Conservation (phyloP, 352 stramenopile species). For the Aphanomyces invadans region DNA sequence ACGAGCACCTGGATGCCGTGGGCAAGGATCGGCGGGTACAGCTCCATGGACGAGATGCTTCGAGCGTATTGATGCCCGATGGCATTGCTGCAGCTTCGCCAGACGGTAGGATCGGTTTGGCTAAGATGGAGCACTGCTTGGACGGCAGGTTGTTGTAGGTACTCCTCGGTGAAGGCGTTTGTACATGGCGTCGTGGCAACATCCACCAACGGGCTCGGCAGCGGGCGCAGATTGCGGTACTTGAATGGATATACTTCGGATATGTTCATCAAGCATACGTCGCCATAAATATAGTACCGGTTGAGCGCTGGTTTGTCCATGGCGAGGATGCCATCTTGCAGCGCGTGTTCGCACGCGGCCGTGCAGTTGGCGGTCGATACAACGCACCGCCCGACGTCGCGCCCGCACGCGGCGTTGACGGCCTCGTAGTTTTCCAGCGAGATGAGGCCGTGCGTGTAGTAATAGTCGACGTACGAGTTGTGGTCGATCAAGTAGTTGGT, state of each 20-base stretch:
- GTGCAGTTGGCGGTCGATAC: constrained; percentile 37
- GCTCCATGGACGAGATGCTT: constrained; percentile 47
- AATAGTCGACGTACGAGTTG: constrained; percentile 28
- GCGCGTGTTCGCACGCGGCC: constrained; percentile 36
- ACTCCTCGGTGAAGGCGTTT: constrained; percentile 31
- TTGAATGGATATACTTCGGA: constrained; percentile 37
- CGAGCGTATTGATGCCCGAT: constrained; percentile 45
- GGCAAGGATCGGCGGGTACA: constrained; percentile 60
- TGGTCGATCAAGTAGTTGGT: constrained; percentile 30
- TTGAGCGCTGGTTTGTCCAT: constrained; percentile 45
- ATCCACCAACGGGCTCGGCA: constrained; percentile 21
- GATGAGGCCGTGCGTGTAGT: constrained; percentile 70
- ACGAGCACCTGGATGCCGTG: constrained; percentile 47
- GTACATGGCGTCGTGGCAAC: constrained; percentile 1
- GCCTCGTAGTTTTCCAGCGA: constrained; percentile 50
- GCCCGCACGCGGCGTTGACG: constrained; percentile 42
- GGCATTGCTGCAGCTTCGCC: constrained; percentile 59
- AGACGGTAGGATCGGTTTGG: constrained; percentile 34
- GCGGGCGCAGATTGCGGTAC: constrained; percentile 23
- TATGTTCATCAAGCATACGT: constrained; percentile 54
- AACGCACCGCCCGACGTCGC: constrained; percentile 26
- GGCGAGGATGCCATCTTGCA: constrained; percentile 35
- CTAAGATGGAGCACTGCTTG: constrained; percentile 45
- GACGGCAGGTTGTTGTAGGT: constrained; percentile 43
- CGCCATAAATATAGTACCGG: constrained; percentile 65